Conservation (phyloP, 331 rosid species). For the Erythrophleum ivorense region DNA sequence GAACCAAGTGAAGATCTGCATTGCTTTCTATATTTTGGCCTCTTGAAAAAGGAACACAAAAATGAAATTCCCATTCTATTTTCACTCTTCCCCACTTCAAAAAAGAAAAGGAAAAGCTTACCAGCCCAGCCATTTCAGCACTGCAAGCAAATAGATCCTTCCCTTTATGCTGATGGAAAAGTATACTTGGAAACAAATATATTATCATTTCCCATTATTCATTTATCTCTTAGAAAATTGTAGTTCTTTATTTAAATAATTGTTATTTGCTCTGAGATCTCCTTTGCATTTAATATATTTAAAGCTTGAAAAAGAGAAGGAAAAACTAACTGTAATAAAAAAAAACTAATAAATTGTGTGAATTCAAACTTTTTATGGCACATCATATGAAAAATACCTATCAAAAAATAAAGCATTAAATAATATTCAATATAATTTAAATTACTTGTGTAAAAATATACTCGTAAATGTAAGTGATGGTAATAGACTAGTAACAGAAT, state of each 20-base stretch:
- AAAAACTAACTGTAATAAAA: not conserved
- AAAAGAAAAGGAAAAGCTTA: not conserved
- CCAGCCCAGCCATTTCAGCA: conserved; percentile 36
- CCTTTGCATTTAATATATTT: too few species aligned
- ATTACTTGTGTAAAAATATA: too few species aligned
- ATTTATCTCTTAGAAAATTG: not conserved
- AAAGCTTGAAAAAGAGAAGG: not conserved
- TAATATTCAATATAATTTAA: too few species aligned
- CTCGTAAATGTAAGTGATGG: too few species aligned
- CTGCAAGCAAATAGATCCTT: conserved; percentile 40
- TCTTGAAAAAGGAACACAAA: not conserved
- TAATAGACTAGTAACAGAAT: too few species aligned
- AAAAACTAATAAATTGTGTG: too few species aligned
- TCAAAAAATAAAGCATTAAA: too few species aligned
- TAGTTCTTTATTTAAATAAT: conserved; percentile 1
- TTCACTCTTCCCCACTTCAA: not conserved
- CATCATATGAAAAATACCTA: too few species aligned
- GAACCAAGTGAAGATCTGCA: conserved; percentile 46
- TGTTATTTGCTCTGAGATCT: not conserved
- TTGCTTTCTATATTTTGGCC: conserved; percentile 33
- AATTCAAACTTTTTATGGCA: too few species aligned
- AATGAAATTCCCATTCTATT: conserved; percentile 22
- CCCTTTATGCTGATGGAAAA: conserved; percentile 39
- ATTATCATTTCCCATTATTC: conserved; percentile 1
- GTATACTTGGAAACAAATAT: conserved; percentile 30